phyloP scores from a whole-genome alignment of 176 grass and related monocot genomes.

The Stipa capillata region DNA sequence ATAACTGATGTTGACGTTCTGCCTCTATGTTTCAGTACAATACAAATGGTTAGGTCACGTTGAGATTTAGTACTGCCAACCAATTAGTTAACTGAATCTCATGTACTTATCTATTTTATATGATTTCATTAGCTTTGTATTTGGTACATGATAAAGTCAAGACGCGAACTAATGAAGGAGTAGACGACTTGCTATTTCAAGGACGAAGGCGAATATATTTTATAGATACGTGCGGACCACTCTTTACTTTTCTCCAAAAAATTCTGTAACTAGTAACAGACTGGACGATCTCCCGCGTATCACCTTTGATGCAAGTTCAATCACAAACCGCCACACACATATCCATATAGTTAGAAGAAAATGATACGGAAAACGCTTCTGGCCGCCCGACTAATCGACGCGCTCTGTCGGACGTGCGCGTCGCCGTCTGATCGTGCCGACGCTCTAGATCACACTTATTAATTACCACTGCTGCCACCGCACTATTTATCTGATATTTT shows the following conservation, averaged over 20 bases:
- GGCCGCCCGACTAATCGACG: no score
- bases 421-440: not conserved
- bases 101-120: not conserved
- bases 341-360: not conserved
- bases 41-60: constrained; percentile 10
- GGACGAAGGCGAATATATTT: not conserved
- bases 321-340: not conserved
- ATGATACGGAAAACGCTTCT: no score
- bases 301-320: not conserved
- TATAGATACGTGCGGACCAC: not conserved
- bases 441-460: no score
- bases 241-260: not conserved
- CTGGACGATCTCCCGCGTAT: not conserved
- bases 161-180: not conserved
- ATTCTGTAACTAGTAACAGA: not conserved
- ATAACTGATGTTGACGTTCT: not conserved
- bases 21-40: not conserved
- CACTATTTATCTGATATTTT: no score
- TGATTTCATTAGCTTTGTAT: not conserved
- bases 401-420: no score
- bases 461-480: no score
- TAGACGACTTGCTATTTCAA: not conserved
- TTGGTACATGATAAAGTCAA: not conserved
- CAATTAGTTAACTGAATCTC: not conserved
- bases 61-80: not conserved